phyloP scores from a whole-genome alignment of 805 yeast genomes.

The Saccharomyces cerevisiae region DNA sequence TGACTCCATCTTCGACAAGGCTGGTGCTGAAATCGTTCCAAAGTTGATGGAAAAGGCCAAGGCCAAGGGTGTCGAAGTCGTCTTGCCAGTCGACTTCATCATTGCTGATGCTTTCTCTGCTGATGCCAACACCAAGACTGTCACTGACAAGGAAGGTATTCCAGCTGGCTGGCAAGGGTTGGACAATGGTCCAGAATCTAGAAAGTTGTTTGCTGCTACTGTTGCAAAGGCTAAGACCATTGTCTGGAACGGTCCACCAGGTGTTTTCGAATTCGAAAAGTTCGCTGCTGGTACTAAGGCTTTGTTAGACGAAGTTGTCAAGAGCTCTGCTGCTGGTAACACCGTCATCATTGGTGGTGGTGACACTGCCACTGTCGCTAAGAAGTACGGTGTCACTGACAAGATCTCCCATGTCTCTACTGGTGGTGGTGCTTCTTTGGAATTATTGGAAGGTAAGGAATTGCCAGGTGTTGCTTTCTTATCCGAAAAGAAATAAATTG shows the following conservation, averaged over 20 bases:
- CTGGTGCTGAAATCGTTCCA: constrained; percentile 93
- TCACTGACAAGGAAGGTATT: constrained; percentile 85
- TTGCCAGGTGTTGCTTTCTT: constrained; percentile 96
- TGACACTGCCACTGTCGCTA: constrained; percentile 98
- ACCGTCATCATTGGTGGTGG: constrained; percentile 97
- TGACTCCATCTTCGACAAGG: constrained; percentile 83
- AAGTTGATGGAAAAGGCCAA: constrained; percentile 91
- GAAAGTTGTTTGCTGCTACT: constrained; percentile 68
- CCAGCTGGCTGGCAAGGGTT: constrained; percentile 94
- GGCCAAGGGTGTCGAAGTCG: constrained; percentile 87
- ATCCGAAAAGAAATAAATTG: constrained; percentile 50
- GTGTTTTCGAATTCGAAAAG: constrained; percentile 94
- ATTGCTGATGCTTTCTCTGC: constrained; percentile 91
- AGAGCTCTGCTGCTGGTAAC: constrained; percentile 78
- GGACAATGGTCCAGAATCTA: constrained; percentile 89
- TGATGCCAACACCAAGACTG: constrained; percentile 79
- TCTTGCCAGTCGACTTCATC: constrained; percentile 91
- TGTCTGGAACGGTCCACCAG: constrained; percentile 99
- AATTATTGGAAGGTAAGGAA: constrained; percentile 96
- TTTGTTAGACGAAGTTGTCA: constrained; percentile 79
- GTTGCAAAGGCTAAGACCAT: constrained; percentile 93
- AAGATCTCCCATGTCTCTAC: constrained; percentile 97
- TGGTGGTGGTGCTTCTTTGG: constrained; percentile 99
- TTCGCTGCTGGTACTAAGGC: constrained; percentile 90
- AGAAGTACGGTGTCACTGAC: constrained; percentile 94